Conservation (phyloP, 495 filamentous ascomycete species). For the Penicillium malachiteum region DNA sequence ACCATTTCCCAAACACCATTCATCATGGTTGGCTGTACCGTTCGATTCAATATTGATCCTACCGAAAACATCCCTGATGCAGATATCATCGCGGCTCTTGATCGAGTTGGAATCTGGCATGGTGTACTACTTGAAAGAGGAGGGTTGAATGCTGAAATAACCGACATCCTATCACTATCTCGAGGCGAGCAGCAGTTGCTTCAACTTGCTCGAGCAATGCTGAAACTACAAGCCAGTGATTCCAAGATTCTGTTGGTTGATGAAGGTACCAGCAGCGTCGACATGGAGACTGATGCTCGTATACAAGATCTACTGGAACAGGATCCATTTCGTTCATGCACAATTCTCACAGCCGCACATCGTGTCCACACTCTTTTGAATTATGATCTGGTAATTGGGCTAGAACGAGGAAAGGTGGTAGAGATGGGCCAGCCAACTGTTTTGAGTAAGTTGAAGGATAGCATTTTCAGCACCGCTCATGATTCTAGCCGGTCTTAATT, state of each 20-base stretch:
- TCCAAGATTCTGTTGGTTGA: background rate
- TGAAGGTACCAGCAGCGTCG: conserved; percentile 1
- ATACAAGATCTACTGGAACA: background rate
- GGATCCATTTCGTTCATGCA: background rate
- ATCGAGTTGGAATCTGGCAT: conserved; percentile 1
- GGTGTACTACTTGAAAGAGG: conserved; percentile 1
- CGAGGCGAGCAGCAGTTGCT: conserved; percentile 1
- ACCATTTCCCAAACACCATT: background rate
- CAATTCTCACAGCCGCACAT: background rate
- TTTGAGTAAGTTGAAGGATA: background rate
- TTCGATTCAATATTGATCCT: background rate
- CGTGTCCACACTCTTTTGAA: conserved; percentile 1
- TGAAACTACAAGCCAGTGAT: background rate
- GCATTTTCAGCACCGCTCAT: background rate
- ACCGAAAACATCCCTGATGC: background rate
- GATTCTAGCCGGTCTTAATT: too few species aligned
- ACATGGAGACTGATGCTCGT: background rate
- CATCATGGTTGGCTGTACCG: conserved; percentile 2
- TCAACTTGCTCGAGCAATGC: background rate
- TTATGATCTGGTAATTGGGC: background rate
- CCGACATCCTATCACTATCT: background rate
- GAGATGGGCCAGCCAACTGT: background rate
- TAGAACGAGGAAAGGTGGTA: conserved; percentile 1
- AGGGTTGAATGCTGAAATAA: conserved; percentile 1
- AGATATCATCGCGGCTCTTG: conserved; percentile 1